phyloP scores from a whole-genome alignment of 228 moss, liverwort and hornwort genomes.

The Sphagnum fallax region DNA sequence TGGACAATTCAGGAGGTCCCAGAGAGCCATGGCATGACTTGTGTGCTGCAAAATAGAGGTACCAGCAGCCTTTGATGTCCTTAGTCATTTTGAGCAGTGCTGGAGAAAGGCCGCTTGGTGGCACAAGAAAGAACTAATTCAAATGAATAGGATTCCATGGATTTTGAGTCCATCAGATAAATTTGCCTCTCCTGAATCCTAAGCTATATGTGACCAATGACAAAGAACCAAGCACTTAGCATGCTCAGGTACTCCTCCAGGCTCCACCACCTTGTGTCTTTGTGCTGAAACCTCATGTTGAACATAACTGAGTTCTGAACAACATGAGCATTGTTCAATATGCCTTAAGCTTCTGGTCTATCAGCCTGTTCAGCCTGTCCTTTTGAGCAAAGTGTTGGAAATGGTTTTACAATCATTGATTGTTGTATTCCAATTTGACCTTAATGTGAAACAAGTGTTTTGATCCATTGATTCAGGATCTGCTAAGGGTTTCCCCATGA shows the following conservation, averaged over 20 bases:
- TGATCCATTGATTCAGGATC: slow-evolving; percentile 89
- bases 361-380: neutral
- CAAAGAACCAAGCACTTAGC: slow-evolving; percentile 72
- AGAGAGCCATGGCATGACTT: slow-evolving; percentile 97
- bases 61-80: slow-evolving; percentile 87
- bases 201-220: slow-evolving; percentile 52
- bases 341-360: too few relatives aligned
- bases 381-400: too few relatives aligned
- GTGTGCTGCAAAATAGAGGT: slow-evolving; percentile 83
- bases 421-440: too few relatives aligned
- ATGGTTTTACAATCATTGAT: too few relatives aligned
- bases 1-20: slow-evolving; percentile 43
- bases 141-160: slow-evolving; percentile 58
- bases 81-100: slow-evolving; percentile 86
- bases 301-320: too few relatives aligned
- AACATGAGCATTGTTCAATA: too few relatives aligned
- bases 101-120: slow-evolving; percentile 75
- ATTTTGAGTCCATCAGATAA: slow-evolving; percentile 61
- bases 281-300: neutral
- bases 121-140: slow-evolving; percentile 77
- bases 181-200: slow-evolving; percentile 28
- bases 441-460: slow-evolving; percentile 37
- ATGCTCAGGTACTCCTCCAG: slow-evolving; percentile 55
- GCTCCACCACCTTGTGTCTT: neutral
- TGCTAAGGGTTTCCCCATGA: slow-evolving; percentile 76